Evolutionary conservation across 495 filamentous ascomycete genomes (phyloP).

Genomic region (Bacidia rubella): DNA sequence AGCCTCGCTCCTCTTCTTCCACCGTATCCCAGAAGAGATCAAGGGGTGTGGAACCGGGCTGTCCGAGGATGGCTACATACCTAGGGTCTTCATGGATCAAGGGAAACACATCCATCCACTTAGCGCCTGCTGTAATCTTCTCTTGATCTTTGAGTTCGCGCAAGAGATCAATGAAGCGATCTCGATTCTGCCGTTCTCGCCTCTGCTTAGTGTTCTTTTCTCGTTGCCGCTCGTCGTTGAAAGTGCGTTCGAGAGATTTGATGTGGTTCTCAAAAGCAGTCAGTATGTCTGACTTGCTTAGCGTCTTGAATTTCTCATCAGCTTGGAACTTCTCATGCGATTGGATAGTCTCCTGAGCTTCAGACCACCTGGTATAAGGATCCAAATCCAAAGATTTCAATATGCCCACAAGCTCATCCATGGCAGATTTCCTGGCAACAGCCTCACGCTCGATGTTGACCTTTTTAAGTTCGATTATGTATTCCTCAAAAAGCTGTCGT

Average conservation of each 20-base stretch:
- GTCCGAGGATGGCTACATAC: slow-evolving; percentile 74
- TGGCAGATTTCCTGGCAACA: slow-evolving; percentile 59
- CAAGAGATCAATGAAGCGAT: slow-evolving; percentile 62
- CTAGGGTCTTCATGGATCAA: slow-evolving; percentile 68
- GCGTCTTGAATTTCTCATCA: slow-evolving; percentile 77
- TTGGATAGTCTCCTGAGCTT: slow-evolving; percentile 71
- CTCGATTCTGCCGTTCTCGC: slow-evolving; percentile 72
- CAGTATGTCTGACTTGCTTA: slow-evolving; percentile 82
- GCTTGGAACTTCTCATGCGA: slow-evolving; percentile 65
- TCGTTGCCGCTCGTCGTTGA: slow-evolving; percentile 78
- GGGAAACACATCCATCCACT: slow-evolving; percentile 76
- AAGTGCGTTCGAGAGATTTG: slow-evolving; percentile 74
- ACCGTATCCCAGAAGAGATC: slow-evolving; percentile 96
- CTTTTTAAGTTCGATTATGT: slow-evolving; percentile 72
- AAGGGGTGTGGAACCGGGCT: slow-evolving; percentile 75
- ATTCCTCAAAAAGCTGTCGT: slow-evolving; percentile 88
- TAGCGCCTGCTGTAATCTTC: slow-evolving; percentile 79
- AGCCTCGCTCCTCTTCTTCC: slow-evolving; percentile 77
- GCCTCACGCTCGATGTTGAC: slow-evolving; percentile 60
- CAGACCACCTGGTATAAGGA: slow-evolving; percentile 89
- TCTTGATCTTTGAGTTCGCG: slow-evolving; percentile 58
- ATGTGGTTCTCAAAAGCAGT: slow-evolving; percentile 91
- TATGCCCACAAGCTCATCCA: slow-evolving; percentile 70
- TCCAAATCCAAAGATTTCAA: slow-evolving; percentile 77
- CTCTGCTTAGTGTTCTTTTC: slow-evolving; percentile 69